These are phyloP conservation scores for Ceratocystiopsis sp. DNA, from an alignment of 2,329 filamentous ascomycete genomes.

Conservation along the genomic window DNA sequence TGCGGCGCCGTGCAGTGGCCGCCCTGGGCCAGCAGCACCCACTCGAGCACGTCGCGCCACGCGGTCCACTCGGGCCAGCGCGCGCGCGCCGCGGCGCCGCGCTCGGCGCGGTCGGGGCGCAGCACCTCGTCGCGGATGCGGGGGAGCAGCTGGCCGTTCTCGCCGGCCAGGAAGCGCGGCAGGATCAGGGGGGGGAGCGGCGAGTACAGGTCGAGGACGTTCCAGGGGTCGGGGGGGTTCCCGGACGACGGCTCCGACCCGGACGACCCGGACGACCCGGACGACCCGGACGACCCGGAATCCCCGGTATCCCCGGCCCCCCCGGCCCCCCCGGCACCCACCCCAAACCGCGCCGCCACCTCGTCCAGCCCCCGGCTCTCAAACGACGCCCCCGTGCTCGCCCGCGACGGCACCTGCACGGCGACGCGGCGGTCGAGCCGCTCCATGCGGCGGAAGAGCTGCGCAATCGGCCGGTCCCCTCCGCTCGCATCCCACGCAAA, in stretches of 20 bases:
- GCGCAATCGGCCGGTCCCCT: slow-evolving; percentile 12
- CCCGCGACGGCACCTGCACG: slow-evolving; percentile 14
- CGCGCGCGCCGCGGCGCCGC: slow-evolving; percentile 12
- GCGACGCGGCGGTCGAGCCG: slow-evolving; percentile 13
- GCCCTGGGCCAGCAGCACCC: slow-evolving; percentile 17
- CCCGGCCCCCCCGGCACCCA: no score
- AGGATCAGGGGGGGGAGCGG: slow-evolving; percentile 13
- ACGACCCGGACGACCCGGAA: background rate
- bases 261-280: background rate
- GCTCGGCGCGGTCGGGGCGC: slow-evolving; percentile 19
- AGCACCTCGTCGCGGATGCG: slow-evolving; percentile 17
- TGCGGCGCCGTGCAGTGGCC: slow-evolving; percentile 18
- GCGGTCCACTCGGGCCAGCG: slow-evolving; percentile 18
- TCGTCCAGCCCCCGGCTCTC: slow-evolving; percentile 10
- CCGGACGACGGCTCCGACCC: no score
- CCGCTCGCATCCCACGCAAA: slow-evolving; percentile 12
- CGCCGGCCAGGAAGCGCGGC: slow-evolving; percentile 12
- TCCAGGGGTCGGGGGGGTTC: slow-evolving; percentile 13
- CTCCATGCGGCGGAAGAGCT: slow-evolving; percentile 15
- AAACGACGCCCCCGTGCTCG: slow-evolving; percentile 11
- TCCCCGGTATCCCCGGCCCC: background rate
- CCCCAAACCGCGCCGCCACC: slow-evolving; percentile 12
- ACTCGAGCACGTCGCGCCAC: slow-evolving; percentile 18
- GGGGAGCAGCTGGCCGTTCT: slow-evolving; percentile 16
- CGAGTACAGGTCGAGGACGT: slow-evolving; percentile 14